Conservation (phyloP, 352 stramenopile species). For the Phytophthora europaea region DNA sequence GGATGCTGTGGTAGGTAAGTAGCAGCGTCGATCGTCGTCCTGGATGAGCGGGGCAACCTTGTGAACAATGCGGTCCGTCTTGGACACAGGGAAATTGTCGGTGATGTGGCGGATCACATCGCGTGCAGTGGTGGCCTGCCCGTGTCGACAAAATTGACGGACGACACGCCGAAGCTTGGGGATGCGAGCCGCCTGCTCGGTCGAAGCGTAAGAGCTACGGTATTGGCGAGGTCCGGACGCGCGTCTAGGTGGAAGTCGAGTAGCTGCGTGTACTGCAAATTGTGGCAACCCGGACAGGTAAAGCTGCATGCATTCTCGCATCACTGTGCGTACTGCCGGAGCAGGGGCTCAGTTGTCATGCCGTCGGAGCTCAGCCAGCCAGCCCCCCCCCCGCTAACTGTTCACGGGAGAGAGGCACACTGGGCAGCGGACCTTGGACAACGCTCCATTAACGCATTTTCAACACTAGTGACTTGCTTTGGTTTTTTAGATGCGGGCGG, state of each 20-base stretch:
- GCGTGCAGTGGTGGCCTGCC: slow-evolving; percentile 18
- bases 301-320: slow-evolving; percentile 40
- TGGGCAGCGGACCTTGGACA: slow-evolving; percentile 55
- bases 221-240: slow-evolving; percentile 6
- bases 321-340: slow-evolving; percentile 18
- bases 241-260: slow-evolving; percentile 6
- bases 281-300: slow-evolving; percentile 40
- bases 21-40: slow-evolving; percentile 56
- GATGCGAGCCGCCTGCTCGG: slow-evolving; percentile 19
- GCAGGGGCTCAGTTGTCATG: neutral
- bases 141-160: slow-evolving; percentile 26
- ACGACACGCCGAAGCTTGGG: slow-evolving; percentile 26
- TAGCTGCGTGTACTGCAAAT: slow-evolving; percentile 40
- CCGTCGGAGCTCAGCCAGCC: slow-evolving; percentile 10
- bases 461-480: too few species aligned
- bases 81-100: slow-evolving; percentile 19
- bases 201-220: slow-evolving; percentile 13
- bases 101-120: slow-evolving; percentile 25
- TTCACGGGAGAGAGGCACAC: slow-evolving; percentile 48
- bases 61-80: slow-evolving; percentile 24
- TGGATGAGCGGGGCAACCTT: slow-evolving; percentile 37
- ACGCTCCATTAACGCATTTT: slow-evolving; percentile 18
- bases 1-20: slow-evolving; percentile 40
- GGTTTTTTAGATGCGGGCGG: too few species aligned
- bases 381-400: slow-evolving; percentile 36